These are phyloP conservation scores for Lecanicillium sp. DNA, from an alignment of 2,329 filamentous ascomycete genomes.

Conservation along the genomic window DNA sequence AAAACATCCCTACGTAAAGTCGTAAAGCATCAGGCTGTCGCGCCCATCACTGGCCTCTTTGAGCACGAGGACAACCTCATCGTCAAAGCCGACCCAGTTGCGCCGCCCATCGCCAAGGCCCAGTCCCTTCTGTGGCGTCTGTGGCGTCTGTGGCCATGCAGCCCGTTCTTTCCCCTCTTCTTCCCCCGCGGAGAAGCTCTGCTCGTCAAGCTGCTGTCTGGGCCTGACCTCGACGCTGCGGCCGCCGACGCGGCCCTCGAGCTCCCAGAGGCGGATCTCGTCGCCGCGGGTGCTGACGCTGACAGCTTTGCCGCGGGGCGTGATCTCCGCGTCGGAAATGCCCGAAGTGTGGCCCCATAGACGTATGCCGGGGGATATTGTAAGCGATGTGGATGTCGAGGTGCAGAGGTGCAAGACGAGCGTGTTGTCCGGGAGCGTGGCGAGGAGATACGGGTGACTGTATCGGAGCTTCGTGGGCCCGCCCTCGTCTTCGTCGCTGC, in stretches of 20 bases:
- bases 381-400: conserved; percentile 59
- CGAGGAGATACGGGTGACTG: conserved; percentile 77
- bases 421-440: conserved; percentile 81
- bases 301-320: conserved; percentile 77
- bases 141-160: no score
- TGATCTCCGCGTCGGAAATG: conserved; percentile 80
- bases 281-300: conserved; percentile 79
- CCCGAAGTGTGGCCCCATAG: conserved; percentile 91
- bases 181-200: conserved; percentile 15
- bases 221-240: conserved; percentile 51
- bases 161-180: conserved; percentile 16
- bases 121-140: no score
- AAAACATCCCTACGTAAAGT: no score
- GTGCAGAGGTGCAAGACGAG: conserved; percentile 75
- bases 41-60: conserved; percentile 62
- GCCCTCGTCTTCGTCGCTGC: conserved; percentile 19
- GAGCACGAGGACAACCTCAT: conserved; percentile 84
- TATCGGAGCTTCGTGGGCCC: conserved; percentile 63
- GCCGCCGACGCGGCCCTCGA: conserved; percentile 61
- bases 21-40: conserved; percentile 75
- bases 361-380: conserved; percentile 65
- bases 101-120: conserved; percentile 37
- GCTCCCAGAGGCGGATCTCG: conserved; percentile 80
- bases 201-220: conserved; percentile 17
- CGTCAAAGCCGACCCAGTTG: conserved; percentile 80